Conservation (phyloP, 805 yeast species). For the Wickerhamomyces queroliae region DNA sequence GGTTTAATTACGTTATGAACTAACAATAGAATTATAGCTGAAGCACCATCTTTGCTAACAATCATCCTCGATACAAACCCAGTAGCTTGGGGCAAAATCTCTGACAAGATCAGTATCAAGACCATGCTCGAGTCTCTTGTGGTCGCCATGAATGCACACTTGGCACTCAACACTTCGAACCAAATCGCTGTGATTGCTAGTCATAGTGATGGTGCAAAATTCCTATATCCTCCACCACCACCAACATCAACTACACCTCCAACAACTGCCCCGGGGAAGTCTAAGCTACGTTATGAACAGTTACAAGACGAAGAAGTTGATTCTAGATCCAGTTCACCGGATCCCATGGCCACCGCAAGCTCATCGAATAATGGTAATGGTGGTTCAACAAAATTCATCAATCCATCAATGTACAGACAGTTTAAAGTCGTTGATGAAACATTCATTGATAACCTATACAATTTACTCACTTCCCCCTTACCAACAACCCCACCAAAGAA, state of each 20-base stretch:
- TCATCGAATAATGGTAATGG: no score
- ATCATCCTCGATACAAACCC: slow-evolving; percentile 79
- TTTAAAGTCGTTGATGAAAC: slow-evolving; percentile 75
- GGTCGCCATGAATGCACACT: slow-evolving; percentile 81
- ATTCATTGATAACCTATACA: slow-evolving; percentile 53
- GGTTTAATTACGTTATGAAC: neutral
- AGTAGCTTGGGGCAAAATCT: slow-evolving; percentile 33
- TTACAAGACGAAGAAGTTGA: slow-evolving; percentile 1
- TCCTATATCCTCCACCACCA: slow-evolving; percentile 55
- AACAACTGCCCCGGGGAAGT: neutral
- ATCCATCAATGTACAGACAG: slow-evolving; percentile 75
- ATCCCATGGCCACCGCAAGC: slow-evolving; percentile 3
- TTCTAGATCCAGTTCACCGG: slow-evolving; percentile 13
- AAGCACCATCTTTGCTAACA: slow-evolving; percentile 72
- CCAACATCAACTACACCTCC: slow-evolving; percentile 10
- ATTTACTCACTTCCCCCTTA: slow-evolving; percentile 22
- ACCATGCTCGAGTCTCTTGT: slow-evolving; percentile 55
- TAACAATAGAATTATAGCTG: slow-evolving; percentile 33
- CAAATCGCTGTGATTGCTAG: slow-evolving; percentile 77
- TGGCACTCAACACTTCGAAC: slow-evolving; percentile 80
- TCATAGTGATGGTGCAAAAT: slow-evolving; percentile 61
- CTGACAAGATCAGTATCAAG: slow-evolving; percentile 22
- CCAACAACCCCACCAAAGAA: slow-evolving; percentile 34
- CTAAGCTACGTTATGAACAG: slow-evolving; percentile 13
- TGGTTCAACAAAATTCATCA: slow-evolving; percentile 29